A percentile compares a stretch with the other conserved stretches of the same genome.
Evolutionary conservation across 1,284 basidiomycete species (phyloP).

Genomic region (Termitomyces sp.): DNA sequence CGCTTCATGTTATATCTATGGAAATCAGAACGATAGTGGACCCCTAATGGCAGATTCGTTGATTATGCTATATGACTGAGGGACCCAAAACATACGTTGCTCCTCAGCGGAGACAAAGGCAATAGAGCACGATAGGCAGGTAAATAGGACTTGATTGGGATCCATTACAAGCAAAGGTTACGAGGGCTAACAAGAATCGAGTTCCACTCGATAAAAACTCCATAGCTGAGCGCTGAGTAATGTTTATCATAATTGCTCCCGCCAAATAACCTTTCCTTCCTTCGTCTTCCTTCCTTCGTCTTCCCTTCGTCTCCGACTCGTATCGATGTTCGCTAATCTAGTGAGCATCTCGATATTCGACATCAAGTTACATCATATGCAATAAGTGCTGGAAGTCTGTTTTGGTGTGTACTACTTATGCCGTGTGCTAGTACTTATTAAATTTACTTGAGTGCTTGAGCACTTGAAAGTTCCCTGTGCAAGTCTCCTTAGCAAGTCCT

Average conservation of each 20-base stretch:
- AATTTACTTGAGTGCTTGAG: too few relatives aligned
- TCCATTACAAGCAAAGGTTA: slow-evolving; percentile 17
- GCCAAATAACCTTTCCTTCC: too few relatives aligned
- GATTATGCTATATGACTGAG: not conserved
- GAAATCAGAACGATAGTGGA: slow-evolving; percentile 91
- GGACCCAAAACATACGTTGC: slow-evolving; percentile 56
- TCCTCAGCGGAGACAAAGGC: slow-evolving; percentile 83
- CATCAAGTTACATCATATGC: too few relatives aligned
- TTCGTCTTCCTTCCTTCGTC: too few relatives aligned
- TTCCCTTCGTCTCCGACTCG: too few relatives aligned
- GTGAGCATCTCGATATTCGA: too few relatives aligned
- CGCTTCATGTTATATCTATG: slow-evolving; percentile 99
- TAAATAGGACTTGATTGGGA: slow-evolving; percentile 50
- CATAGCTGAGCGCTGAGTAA: slow-evolving; percentile 14
- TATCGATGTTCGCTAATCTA: too few relatives aligned
- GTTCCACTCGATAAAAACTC: not conserved
- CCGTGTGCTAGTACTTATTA: too few relatives aligned
- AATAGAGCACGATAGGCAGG: slow-evolving; percentile 91
- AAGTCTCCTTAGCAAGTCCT: too few relatives aligned
- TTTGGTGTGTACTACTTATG: too few relatives aligned
- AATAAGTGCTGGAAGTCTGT: too few relatives aligned
- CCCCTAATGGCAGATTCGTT: slow-evolving; percentile 41
- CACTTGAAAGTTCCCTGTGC: too few relatives aligned
- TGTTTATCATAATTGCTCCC: slow-evolving; percentile 1
- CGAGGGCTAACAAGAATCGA: not conserved